Percentiles rank a stretch among this genome's conserved stretches.
These are phyloP conservation scores for Yamadazyma paraphyllophila DNA, from an alignment of 805 yeast genomes.

Conservation along the genomic window DNA sequence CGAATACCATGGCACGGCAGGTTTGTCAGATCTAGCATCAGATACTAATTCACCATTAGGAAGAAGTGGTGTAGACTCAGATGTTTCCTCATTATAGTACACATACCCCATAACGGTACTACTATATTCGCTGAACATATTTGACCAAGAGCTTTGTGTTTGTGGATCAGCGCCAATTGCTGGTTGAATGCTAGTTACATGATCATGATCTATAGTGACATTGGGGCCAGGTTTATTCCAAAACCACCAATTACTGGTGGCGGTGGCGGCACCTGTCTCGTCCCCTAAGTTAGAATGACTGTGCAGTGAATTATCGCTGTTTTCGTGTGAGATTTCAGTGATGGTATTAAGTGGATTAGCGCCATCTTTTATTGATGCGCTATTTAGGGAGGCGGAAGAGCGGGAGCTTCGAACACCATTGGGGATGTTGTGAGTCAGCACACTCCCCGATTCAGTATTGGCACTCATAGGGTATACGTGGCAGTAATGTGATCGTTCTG, in stretches of 20 bases:
- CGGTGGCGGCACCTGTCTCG: no score
- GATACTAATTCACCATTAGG: background rate
- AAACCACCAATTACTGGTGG: constrained; percentile 10
- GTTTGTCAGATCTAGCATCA: no score
- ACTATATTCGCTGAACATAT: constrained; percentile 6
- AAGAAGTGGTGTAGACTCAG: background rate
- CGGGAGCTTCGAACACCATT: background rate
- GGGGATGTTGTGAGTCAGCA: no score
- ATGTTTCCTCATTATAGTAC: constrained; percentile 1
- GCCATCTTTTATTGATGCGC: background rate
- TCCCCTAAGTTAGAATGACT: no score
- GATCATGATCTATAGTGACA: background rate
- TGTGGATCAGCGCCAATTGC: background rate
- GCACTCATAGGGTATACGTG: no score
- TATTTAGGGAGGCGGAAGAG: background rate
- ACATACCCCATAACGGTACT: constrained; percentile 7
- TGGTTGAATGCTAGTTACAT: background rate
- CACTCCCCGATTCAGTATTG: no score
- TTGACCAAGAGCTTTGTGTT: constrained; percentile 2
- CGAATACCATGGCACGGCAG: constrained; percentile 20
- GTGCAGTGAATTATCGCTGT: no score
- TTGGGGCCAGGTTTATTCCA: constrained; percentile 5
- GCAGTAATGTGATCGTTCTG: no score
- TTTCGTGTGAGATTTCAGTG: background rate
- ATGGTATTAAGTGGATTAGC: background rate